These are phyloP conservation scores for Leucocoprinus sp. DNA, from an alignment of 768 basidiomycete genomes.

Conservation along the genomic window DNA sequence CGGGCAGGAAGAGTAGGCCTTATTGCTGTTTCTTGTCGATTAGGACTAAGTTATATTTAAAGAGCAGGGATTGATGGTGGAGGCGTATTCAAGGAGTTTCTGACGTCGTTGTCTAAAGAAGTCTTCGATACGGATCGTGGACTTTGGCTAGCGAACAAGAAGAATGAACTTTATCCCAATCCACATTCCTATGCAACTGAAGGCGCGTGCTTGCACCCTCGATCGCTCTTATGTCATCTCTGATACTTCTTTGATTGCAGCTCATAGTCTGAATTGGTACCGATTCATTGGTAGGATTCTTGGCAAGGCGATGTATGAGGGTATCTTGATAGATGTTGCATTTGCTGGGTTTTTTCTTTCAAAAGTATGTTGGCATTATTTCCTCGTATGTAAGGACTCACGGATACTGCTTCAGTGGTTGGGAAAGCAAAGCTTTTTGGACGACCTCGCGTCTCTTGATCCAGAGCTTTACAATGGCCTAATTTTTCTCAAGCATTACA, in stretches of 20 bases:
- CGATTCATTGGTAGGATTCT: constrained; percentile 88
- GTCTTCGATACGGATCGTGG: constrained; percentile 94
- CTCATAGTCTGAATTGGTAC: constrained; percentile 86
- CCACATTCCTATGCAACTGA: constrained; percentile 89
- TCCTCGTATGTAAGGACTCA: not conserved
- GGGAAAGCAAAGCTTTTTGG: constrained; percentile 84
- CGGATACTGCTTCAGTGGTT: constrained; percentile 60
- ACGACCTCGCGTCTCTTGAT: constrained; percentile 88
- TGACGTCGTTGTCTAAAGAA: constrained; percentile 87
- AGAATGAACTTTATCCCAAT: constrained; percentile 93
- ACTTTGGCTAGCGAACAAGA: constrained; percentile 84
- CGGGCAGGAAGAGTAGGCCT: constrained; percentile 71
- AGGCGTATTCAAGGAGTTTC: constrained; percentile 96
- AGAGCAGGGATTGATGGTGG: constrained; percentile 94
- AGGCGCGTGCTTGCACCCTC: constrained; percentile 34
- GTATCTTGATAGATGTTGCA: constrained; percentile 88
- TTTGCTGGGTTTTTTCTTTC: constrained; percentile 95
- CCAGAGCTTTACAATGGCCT: constrained; percentile 89
- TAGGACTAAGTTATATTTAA: not conserved
- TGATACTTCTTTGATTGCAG: constrained; percentile 26
- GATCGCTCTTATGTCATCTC: not conserved
- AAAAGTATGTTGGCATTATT: constrained; percentile 41
- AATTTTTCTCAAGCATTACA: constrained; percentile 87
- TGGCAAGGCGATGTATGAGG: constrained; percentile 95
- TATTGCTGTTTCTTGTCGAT: constrained; percentile 1